Base-by-base conservation (phyloP, 1,284 basidiomycete genomes). In the Papiliotrema terrestris region DNA sequence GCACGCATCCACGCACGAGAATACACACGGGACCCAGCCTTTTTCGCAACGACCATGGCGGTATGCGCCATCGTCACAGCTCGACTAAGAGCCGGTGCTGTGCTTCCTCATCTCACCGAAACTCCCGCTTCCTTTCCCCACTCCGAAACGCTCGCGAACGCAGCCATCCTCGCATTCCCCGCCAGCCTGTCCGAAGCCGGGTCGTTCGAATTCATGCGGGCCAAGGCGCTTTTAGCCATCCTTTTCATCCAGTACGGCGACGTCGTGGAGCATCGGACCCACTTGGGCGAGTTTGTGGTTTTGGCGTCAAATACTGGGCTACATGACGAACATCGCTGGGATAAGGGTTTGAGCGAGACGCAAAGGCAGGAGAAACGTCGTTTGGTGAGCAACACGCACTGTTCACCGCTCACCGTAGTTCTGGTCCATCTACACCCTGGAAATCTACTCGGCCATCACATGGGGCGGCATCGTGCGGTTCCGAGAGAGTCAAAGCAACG, bases 51-150 rank as follows among this genome's bases (percentile, higher is more conserved):
- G 1, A 58, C 60, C 25, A 67, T 71, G 65, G 62, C 69, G 1
- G 58, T 70, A n/a, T 71, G 69, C 45, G 69, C 71, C 1, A 56
- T 71, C 17, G 56, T 67, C 8, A 58, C 65, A 6, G 71, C 69
- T 14, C 56, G 71, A 2, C 23, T 71, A 23, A 59, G 68, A 1
- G 68, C 69, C 32, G 66, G 69, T 5, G 68, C 67, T 17, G 48
- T 43, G 8, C 19, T 43, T 3, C n/a, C 20, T 44, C 22, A 29
- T 37, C 25, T 47, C 56, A 11, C 11, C 29, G 29, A 32, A 32
- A 15, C 46, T 32, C 25, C 57, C 14, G 22, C 45, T n/a, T 19
- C 39, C 25, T 55, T 23, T 5, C 43, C 43, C 14, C 6, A 37
- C 49, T 60, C 57, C 4, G 67, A 68, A 39, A 44, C 45, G 17